Evolutionary conservation across 306 rosid species (phyloP).

Genomic region (Dicorynia guianensis): DNA sequence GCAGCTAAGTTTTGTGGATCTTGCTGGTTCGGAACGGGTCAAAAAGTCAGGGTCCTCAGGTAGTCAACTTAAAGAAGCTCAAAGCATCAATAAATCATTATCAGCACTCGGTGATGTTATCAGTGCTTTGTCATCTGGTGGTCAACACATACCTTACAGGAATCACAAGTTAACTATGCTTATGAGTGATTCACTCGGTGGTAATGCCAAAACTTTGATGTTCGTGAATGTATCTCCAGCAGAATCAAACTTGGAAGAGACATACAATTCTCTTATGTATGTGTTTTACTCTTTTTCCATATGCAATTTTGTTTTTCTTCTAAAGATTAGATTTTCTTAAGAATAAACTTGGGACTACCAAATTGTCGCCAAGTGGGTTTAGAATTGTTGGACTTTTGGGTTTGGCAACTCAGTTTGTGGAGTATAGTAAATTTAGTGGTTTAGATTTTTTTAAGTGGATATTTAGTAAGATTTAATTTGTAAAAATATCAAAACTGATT

Average conservation of each 20-base stretch:
- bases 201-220: slow-evolving; percentile 96
- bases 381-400: too few relatives aligned
- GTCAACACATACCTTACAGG: slow-evolving; percentile 92
- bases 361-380: too few relatives aligned
- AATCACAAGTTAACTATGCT: slow-evolving; percentile 96
- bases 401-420: too few relatives aligned
- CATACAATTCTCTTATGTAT: slow-evolving; percentile 88
- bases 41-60: slow-evolving; percentile 96
- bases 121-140: slow-evolving; percentile 73
- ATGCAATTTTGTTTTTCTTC: background rate
- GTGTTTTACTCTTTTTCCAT: slow-evolving; percentile 33
- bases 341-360: too few relatives aligned
- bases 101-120: slow-evolving; percentile 97
- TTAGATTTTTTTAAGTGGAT: too few relatives aligned
- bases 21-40: slow-evolving; percentile 93
- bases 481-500: too few relatives aligned
- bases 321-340: too few relatives aligned
- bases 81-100: slow-evolving; percentile 94
- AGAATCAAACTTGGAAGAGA: slow-evolving; percentile 91
- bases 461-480: too few relatives aligned
- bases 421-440: too few relatives aligned
- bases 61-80: slow-evolving; percentile 93
- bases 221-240: slow-evolving; percentile 91
- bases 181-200: slow-evolving; percentile 98
- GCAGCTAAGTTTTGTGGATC: slow-evolving; percentile 97